These are phyloP conservation scores for Chaetomiaceae sp. DNA, from an alignment of 2,329 filamentous ascomycete genomes.

Conservation along the genomic window DNA sequence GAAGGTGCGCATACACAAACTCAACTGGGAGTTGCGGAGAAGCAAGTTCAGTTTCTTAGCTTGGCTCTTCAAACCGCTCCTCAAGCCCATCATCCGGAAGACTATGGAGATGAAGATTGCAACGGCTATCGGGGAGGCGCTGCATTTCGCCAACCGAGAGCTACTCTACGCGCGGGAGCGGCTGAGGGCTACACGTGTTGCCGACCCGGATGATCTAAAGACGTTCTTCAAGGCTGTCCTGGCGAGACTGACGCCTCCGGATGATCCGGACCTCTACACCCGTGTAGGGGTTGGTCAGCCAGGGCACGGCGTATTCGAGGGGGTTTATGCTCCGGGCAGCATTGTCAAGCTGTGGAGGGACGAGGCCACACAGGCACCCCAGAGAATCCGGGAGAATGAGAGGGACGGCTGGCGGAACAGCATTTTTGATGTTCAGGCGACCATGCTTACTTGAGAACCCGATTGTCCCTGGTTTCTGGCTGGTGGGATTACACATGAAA, in stretches of 20 bases:
- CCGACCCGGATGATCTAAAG: conserved; percentile 70
- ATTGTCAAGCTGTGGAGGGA: conserved; percentile 86
- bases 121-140: conserved; percentile 61
- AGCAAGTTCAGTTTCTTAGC: conserved; percentile 73
- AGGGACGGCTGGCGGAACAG: conserved; percentile 76
- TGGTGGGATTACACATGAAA: no score
- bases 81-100: conserved; percentile 75
- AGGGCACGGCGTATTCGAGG: conserved; percentile 64
- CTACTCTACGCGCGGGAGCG: conserved; percentile 82
- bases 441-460: conserved; percentile 18
- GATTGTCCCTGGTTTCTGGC: no score
- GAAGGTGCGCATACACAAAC: conserved; percentile 77
- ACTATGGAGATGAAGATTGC: conserved; percentile 76
- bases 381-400: conserved; percentile 70
- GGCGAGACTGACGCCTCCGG: conserved; percentile 66
- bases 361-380: conserved; percentile 64
- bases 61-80: conserved; percentile 79
- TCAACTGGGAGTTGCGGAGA: conserved; percentile 71
- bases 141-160: conserved; percentile 76
- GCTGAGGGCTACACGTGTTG: conserved; percentile 77
- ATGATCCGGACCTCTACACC: conserved; percentile 72
- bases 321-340: conserved; percentile 83
- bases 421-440: conserved; percentile 60
- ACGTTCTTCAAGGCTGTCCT: conserved; percentile 80
- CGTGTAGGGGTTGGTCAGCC: conserved; percentile 63